Conservation (phyloP, 2,329 filamentous ascomycete genomes). For the Juglanconis juglandina region DNA sequence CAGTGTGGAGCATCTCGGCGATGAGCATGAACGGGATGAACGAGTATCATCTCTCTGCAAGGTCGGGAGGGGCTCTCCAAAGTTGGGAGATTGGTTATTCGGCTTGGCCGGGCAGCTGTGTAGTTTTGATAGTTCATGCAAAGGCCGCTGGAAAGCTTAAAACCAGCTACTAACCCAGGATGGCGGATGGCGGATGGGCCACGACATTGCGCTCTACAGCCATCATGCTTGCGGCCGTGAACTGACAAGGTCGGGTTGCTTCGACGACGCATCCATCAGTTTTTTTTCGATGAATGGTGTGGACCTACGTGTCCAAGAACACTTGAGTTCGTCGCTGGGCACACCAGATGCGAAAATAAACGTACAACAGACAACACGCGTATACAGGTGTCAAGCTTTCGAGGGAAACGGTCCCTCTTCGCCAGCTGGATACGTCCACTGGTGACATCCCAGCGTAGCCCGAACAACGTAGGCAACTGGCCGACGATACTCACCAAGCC, state of each 20-base stretch:
- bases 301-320: not conserved
- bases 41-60: not conserved
- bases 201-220: not conserved
- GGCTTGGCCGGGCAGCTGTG: not conserved
- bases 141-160: not conserved
- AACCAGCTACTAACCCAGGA: not conserved
- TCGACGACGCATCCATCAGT: not conserved
- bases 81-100: not conserved
- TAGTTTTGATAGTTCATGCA: not conserved
- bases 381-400: no score
- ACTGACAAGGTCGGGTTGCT: not conserved
- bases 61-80: not conserved
- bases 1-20: not conserved
- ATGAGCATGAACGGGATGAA: not conserved
- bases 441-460: no score
- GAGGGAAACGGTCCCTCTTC: no score
- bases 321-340: not conserved
- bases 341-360: no score
- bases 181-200: not conserved
- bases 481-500: no score
- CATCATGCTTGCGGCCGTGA: not conserved
- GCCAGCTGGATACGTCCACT: no score
- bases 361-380: no score
- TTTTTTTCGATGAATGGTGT: not conserved
- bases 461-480: no score